A percentile compares a stretch with the other conserved stretches of the same genome.
phyloP scores from a whole-genome alignment of 192 early-diverging fungal species.

The Coemansia sp. region DNA sequence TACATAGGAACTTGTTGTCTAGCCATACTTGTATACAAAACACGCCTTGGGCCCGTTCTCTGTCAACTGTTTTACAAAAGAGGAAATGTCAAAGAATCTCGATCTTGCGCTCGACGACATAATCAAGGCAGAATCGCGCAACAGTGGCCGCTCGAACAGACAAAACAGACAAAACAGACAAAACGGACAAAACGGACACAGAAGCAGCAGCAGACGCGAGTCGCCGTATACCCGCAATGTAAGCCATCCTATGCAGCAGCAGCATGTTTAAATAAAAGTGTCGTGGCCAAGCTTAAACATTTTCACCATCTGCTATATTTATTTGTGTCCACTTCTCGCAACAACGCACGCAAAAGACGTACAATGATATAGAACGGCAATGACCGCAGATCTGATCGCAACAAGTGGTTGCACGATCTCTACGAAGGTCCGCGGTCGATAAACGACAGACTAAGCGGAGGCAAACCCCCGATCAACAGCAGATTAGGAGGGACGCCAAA shows the following conservation, averaged over 20 bases:
- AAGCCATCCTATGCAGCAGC: constrained; percentile 1
- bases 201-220: constrained; percentile 5
- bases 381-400: neutral
- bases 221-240: constrained; percentile 37
- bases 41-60: neutral
- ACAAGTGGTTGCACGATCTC: constrained; percentile 38
- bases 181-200: neutral
- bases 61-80: neutral
- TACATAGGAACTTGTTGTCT: neutral
- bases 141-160: neutral
- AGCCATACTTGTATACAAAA: neutral
- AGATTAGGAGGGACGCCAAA: neutral
- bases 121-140: constrained; percentile 15
- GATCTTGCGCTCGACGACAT: constrained; percentile 54
- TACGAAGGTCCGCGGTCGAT: constrained; percentile 26
- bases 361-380: neutral
- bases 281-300: neutral
- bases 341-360: neutral
- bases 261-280: neutral
- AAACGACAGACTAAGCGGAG: constrained; percentile 36
- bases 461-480: neutral
- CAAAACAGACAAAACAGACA: neutral
- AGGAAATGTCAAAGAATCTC: constrained; percentile 24
- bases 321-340: neutral
- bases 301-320: neutral